Evolutionary conservation across 2,329 filamentous ascomycete species (phyloP).

Genomic region (Colletotrichum gloeosporioides): DNA sequence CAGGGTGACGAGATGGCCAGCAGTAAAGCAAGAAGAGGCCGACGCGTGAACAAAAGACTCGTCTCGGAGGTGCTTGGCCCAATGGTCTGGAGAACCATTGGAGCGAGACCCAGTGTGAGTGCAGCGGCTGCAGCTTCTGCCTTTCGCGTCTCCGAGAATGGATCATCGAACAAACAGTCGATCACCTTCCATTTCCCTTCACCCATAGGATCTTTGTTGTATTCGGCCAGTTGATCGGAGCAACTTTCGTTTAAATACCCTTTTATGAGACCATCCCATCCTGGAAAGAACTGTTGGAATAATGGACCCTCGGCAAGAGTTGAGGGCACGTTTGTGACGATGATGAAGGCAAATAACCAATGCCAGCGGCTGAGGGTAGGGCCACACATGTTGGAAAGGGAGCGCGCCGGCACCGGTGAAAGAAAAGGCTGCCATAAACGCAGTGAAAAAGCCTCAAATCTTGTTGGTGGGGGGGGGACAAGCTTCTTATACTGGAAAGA

Average conservation of each 20-base stretch:
- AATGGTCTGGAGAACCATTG: background rate
- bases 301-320: background rate
- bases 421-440: background rate
- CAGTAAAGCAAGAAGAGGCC: background rate
- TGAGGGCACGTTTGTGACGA: background rate
- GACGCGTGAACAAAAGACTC: background rate
- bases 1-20: background rate
- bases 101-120: background rate
- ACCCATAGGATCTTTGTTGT: background rate
- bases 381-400: background rate
- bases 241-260: background rate
- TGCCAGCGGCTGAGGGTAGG: background rate
- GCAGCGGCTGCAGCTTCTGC: background rate
- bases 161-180: background rate
- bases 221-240: rapidly evolving
- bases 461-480: background rate
- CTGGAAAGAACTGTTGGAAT: background rate
- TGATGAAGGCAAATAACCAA: background rate
- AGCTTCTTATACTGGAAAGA: background rate
- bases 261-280: background rate
- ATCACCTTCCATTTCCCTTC: background rate
- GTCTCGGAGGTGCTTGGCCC: background rate
- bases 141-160: background rate
- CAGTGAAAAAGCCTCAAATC: background rate
- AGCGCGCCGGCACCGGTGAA: no score